Conservation (phyloP, 2,329 filamentous ascomycete genomes). For the Alternaria novae-zelandiae region DNA sequence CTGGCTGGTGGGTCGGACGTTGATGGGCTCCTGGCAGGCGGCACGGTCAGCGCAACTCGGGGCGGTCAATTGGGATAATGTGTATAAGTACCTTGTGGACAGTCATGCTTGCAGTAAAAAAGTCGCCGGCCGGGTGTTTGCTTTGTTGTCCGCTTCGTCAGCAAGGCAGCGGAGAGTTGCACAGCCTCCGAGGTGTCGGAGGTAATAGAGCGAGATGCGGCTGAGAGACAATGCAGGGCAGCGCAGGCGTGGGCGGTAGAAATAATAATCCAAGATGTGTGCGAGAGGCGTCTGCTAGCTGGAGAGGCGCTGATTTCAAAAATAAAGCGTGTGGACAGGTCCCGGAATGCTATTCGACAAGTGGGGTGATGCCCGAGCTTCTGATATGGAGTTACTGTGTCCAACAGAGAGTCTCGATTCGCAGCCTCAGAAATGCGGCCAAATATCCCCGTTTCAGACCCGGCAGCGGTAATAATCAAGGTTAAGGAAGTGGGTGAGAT, state of each 20-base stretch:
- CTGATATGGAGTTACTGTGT: slow-evolving; percentile 27
- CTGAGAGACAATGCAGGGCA: slow-evolving; percentile 28
- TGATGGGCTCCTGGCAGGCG: slow-evolving; percentile 47
- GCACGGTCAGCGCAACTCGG: slow-evolving; percentile 38
- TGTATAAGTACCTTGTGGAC: slow-evolving; percentile 45
- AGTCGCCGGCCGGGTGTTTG: slow-evolving; percentile 12
- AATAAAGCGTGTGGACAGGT: slow-evolving; percentile 32
- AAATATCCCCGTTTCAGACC: slow-evolving; percentile 18
- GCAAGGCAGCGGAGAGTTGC: slow-evolving; percentile 22
- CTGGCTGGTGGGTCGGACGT: slow-evolving; percentile 52
- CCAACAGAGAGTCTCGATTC: slow-evolving; percentile 18
- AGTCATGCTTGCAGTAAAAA: slow-evolving; percentile 39
- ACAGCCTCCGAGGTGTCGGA: slow-evolving; percentile 29
- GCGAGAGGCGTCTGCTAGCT: slow-evolving; percentile 16
- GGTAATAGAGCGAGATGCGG: slow-evolving; percentile 24
- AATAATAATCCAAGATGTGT: slow-evolving; percentile 19
- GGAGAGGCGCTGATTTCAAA: slow-evolving; percentile 17
- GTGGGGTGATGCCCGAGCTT: slow-evolving; percentile 27
- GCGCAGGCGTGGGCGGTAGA: slow-evolving; percentile 12
- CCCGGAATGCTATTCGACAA: slow-evolving; percentile 33
- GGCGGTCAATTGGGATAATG: slow-evolving; percentile 4
- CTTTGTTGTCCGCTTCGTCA: slow-evolving; percentile 24
- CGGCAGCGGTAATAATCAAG: slow-evolving; percentile 1
- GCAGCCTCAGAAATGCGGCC: slow-evolving; percentile 22
- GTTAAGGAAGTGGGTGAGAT: slow-evolving; percentile 8